Evolutionary conservation across 805 yeast species (phyloP), one percentile per base, ranked within the genome.

Genomic region (Lipomyces japonicus): DNA sequence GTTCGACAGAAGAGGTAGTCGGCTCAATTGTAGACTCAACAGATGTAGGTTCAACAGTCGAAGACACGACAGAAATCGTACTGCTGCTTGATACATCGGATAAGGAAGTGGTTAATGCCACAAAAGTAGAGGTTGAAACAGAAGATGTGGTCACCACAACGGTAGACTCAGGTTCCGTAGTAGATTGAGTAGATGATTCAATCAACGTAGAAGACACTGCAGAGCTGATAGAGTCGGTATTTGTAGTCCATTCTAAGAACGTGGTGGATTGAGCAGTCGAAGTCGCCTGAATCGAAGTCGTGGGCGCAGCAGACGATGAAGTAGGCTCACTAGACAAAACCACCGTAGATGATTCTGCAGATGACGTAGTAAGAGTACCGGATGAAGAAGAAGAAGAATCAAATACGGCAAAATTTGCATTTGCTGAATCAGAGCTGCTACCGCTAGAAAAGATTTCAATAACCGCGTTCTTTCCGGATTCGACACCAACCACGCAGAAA

Each of bases 401-500:
- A 5, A 7, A 3, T 4, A 22, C 22, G 18, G 3, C n/a, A 9
- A 36, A 35, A 6, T 14, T 16, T 18, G 38, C 19, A 9, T 35
- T 5, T 4, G 24, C n/a, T 12, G 40, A 10, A 6, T 42, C 26
- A n/a, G 48, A 42, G 18, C 41, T 21, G 4, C 47, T 30, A 26
- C 23, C 21, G 10, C 41, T 4, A 12, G 40, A 39, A 60, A 87
- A 88, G 2, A 87, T 82, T 67, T 86, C 95, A 62, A 87, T 79
- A 48, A 72, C 76, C 32, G 91, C 95, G 47, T 72, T 73, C 32
- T 85, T 73, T 46, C 77, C 75, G 59, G 79, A 75, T 39, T 70
- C 68, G 31, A 87, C 95, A 39, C 95, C 86, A 43, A 86, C 84
- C 45, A 87, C 84, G 75, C 96, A 88, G 77, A 77, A 87, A n/a